Conservation (phyloP, 2,329 filamentous ascomycete genomes). For the Geosmithia flava region DNA sequence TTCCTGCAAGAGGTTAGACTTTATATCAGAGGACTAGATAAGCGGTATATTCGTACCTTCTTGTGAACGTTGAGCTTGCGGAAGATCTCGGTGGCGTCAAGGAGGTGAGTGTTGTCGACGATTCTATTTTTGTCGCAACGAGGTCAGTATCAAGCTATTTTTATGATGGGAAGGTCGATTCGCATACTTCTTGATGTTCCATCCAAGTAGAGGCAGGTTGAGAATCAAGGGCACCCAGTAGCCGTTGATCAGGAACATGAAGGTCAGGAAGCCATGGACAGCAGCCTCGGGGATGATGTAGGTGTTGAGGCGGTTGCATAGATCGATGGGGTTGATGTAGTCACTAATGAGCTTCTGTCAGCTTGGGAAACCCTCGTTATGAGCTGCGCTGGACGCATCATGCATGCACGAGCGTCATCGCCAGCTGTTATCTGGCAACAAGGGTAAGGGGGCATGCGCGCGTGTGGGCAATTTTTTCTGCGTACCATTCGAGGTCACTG, state of each 20-base stretch:
- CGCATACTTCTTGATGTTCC: conserved; percentile 93
- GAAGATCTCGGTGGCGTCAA: conserved; percentile 98
- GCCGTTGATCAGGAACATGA: conserved; percentile 94
- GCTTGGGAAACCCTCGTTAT: background rate
- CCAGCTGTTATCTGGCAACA: background rate
- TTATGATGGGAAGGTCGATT: conserved; percentile 9
- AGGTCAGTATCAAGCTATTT: background rate
- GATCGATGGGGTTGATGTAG: conserved; percentile 99
- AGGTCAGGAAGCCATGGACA: conserved; percentile 90
- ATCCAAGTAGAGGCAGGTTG: conserved; percentile 82
- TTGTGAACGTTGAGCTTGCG: conserved; percentile 98
- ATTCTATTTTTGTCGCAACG: conserved; percentile 48
- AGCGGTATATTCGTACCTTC: conserved; percentile 49
- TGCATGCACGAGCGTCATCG: background rate
- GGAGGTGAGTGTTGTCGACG: conserved; percentile 87
- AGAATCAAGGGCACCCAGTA: conserved; percentile 93
- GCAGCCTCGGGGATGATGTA: conserved; percentile 98
- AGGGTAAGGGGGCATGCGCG: background rate
- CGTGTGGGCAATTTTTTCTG: conserved; percentile 8
- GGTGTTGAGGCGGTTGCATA: conserved; percentile 99
- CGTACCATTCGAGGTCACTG: conserved; percentile 96
- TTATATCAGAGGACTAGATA: background rate
- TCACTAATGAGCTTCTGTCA: conserved; percentile 44
- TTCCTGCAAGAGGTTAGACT: conserved; percentile 48
- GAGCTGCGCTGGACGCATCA: background rate